Base-by-base conservation (phyloP, 225 moss, liverwort and hornwort genomes). In the Bryoerythrophyllum caledonicum region DNA sequence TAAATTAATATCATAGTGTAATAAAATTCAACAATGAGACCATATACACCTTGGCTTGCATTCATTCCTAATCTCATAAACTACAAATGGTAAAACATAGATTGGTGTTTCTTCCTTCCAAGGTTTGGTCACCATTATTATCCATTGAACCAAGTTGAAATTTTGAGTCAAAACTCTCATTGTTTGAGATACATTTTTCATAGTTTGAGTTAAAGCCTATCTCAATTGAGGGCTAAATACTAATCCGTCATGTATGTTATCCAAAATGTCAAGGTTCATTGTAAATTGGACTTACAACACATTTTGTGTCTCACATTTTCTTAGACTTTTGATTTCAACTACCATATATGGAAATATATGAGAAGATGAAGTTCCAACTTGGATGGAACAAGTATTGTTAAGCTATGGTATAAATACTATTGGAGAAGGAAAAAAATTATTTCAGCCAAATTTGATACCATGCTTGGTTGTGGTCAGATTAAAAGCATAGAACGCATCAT, bases 401-500 rank as follows among this genome's bases (percentile, higher is more conserved):
- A 38, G 0, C 21, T 73, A 28, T 13, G 5, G 10, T 52, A 27
- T 37, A 52, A 49, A 43, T 3, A 32, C n/a, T n/a, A 32, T 30
- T 57, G 1, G 25, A 0, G 12, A 46, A 40, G 23, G 51, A 13
- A 14, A 44, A 3, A 14, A 44, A 14, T 44, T 2, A 3, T 43
- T 10, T 4, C 60, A 30, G 4, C 13, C 5, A 60, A 7, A 73
- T 48, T 35, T 84, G 55, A 81, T 78, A 44, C 35, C 21, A 68
- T 67, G 17, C 19, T 68, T 79, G 72, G 28, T 63, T 78, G 34
- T 74, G 57, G 56, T 69, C 90, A 99, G 97, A 99, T 99, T 32
- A 99, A 99, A 80, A 99, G 97, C 77, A 99, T 99, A 71, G 97
- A 99, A 76, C 97, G 97, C 37, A 99, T 99, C 65, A 99, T 99